Evolutionary conservation across 2,329 filamentous ascomycete genomes (phyloP), one percentile per base, ranked within the genome.

Genomic region (Alternaria panax): DNA sequence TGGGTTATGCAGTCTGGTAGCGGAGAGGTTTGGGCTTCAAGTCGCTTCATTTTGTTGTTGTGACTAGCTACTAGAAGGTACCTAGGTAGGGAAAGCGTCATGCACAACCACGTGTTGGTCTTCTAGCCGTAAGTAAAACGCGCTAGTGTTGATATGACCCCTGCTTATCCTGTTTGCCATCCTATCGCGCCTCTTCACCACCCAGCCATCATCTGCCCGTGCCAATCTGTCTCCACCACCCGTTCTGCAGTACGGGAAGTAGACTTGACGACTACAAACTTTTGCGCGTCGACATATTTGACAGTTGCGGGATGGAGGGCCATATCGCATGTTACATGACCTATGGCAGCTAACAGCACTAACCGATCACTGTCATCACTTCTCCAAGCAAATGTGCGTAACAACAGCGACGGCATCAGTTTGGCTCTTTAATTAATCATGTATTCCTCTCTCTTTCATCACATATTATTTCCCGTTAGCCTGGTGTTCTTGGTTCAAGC

Each of bases 41-140:
- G 36, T 42, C 47, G 46, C 45, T 59, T 25, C 51, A 40, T 41
- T 48, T 45, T 9, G 42, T 38, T 54, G 56, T 54, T 34, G 57
- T 55, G 40, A 20, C 42, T 43, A 47, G 38, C 30, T 28, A n/a
- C 30, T 28, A 45, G 28, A 52, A 41, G 32, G 50, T 34, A 28
- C 27, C 27, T 7, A 28, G 27, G 27, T 41, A 42, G 27, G 56
- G 36, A 40, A 36, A 34, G 34, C 28, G 42, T 30, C 41, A 53
- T 54, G 55, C 55, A 58, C 36, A 58, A 54, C 46, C 56, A 65
- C 60, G 60, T 63, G 52, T 55, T 59, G 34, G 43, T 53, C n/a
- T 14, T 41, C 60, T 59, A 63, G 32, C 60, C 54, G 18, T 32
- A 59, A 48, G 16, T 45, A 46, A 41, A 45, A 12, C 16, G 41